Conservation (phyloP, 1,139 yeast genomes). For the Yarrowia galli region DNA sequence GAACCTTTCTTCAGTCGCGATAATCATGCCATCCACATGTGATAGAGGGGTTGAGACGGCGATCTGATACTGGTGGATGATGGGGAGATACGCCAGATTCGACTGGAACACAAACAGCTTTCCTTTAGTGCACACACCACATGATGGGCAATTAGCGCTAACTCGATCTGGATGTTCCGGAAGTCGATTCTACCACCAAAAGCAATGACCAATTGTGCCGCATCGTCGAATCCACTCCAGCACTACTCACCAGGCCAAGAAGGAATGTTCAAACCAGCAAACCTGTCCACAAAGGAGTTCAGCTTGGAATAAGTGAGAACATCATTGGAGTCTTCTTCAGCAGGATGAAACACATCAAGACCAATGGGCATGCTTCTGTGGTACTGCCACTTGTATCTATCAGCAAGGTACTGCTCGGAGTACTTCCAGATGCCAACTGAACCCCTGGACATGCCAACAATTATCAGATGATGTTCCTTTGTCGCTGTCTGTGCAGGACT, state of each 20-base stretch:
- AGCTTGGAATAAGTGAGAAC: background rate
- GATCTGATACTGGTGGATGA: too few relatives aligned
- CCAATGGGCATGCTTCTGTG: background rate
- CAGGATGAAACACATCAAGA: background rate
- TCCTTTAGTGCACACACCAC: too few relatives aligned
- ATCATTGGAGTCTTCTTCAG: background rate
- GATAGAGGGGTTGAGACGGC: background rate
- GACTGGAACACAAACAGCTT: too few relatives aligned
- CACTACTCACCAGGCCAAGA: background rate
- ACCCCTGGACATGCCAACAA: conserved; percentile 1
- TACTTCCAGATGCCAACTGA: background rate
- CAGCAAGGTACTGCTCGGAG: background rate
- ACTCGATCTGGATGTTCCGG: too few relatives aligned
- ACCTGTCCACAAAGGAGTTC: background rate
- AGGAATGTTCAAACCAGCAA: background rate
- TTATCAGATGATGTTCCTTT: background rate
- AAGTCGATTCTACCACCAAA: too few relatives aligned
- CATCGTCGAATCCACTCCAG: too few relatives aligned
- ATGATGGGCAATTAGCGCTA: too few relatives aligned
- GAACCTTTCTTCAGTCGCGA: background rate
- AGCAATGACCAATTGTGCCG: too few relatives aligned
- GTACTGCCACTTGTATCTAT: background rate
- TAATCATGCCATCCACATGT: conserved; percentile 11
- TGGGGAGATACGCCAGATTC: too few relatives aligned
- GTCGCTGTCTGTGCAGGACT: background rate